Conservation (phyloP, 2,329 filamentous ascomycete species). For the Clarireedia sp. region DNA sequence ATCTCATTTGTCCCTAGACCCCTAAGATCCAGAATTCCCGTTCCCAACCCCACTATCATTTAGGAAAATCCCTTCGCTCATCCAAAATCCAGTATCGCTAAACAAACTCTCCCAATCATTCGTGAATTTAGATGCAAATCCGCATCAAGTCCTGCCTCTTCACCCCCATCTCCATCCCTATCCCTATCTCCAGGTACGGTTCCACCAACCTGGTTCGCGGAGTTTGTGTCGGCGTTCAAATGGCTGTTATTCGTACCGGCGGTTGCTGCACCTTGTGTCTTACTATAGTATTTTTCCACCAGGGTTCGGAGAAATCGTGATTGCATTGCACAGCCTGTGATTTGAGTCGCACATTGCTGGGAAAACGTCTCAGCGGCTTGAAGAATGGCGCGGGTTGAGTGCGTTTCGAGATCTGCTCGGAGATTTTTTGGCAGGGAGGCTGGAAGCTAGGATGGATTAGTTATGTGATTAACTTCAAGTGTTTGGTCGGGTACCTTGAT, state of each 20-base stretch:
- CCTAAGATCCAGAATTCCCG: not conserved
- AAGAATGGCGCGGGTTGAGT: slow-evolving; percentile 12
- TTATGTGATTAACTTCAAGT: not conserved
- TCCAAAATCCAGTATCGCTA: slow-evolving; percentile 27
- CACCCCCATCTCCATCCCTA: not conserved
- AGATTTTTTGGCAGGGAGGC: not conserved
- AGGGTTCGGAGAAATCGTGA: slow-evolving; percentile 28
- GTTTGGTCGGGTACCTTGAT: slow-evolving; percentile 26
- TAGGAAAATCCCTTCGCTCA: slow-evolving; percentile 22
- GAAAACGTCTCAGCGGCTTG: slow-evolving; percentile 21
- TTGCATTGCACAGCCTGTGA: slow-evolving; percentile 29
- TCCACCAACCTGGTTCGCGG: not conserved
- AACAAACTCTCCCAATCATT: slow-evolving; percentile 27
- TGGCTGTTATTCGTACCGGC: not conserved
- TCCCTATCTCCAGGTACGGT: not conserved
- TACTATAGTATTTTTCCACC: slow-evolving; percentile 15
- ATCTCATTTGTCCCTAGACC: not conserved
- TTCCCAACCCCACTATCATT: not conserved
- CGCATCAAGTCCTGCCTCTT: not conserved
- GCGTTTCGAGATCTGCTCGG: slow-evolving; percentile 13
- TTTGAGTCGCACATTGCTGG: slow-evolving; percentile 24
- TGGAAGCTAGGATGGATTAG: not conserved
- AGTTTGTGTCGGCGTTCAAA: not conserved
- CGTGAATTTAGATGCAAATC: slow-evolving; percentile 9
- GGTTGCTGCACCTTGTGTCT: too few relatives aligned